These are phyloP conservation scores for Trichopus zeylanicus DNA, from an alignment of 116 monocot species.

Conservation along the genomic window DNA sequence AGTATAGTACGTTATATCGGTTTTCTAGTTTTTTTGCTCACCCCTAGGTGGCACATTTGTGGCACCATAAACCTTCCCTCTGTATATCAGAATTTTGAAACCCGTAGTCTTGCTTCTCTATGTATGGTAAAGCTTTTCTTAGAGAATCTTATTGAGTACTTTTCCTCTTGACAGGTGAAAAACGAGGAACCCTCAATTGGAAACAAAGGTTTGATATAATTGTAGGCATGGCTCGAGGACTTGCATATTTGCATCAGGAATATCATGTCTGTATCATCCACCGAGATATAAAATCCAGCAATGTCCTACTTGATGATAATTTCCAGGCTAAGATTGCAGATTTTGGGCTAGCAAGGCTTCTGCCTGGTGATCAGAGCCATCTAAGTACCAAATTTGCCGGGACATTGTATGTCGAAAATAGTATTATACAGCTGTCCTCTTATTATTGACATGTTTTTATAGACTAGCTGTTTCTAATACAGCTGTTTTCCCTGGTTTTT, in stretches of 20 bases:
- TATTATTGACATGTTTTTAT: not conserved
- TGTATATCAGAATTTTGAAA: too few species aligned
- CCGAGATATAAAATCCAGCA: slow-evolving; percentile 71
- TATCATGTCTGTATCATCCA: slow-evolving; percentile 70
- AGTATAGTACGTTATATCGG: too few species aligned
- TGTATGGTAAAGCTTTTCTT: too few species aligned
- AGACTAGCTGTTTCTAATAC: not conserved
- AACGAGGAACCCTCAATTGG: slow-evolving; percentile 51
- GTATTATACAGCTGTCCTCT: not conserved
- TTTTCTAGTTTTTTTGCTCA: too few species aligned
- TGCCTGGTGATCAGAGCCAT: slow-evolving; percentile 53
- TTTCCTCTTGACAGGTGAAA: slow-evolving; percentile 28
- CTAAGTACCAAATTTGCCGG: slow-evolving; percentile 64
- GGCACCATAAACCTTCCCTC: too few species aligned
- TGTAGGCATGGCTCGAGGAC: slow-evolving; percentile 66
- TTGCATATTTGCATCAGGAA: slow-evolving; percentile 69
- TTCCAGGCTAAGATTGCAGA: slow-evolving; percentile 64
- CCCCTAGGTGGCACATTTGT: too few species aligned
- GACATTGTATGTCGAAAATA: slow-evolving; percentile 40
- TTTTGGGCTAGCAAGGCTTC: slow-evolving; percentile 67
- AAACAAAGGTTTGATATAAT: slow-evolving; percentile 65
- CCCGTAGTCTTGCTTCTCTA: too few species aligned
- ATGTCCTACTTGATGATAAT: slow-evolving; percentile 53
- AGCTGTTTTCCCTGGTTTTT: not conserved
- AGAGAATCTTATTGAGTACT: too few species aligned